Base-by-base conservation (phyloP, 129 eudicot genomes). In the Chrysanthemum lavandulifolium region DNA sequence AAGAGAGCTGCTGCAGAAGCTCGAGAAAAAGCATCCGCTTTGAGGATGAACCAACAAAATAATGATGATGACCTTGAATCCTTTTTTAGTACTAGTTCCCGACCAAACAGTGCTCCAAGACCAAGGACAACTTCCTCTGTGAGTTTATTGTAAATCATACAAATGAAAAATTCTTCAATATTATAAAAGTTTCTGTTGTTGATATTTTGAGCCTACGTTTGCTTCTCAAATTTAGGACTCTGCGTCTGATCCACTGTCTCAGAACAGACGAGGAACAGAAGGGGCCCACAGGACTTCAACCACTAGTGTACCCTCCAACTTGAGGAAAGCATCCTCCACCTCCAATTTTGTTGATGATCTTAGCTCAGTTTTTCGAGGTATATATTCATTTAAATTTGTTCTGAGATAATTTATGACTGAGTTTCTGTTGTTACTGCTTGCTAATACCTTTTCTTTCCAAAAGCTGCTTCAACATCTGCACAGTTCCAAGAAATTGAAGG, bases 31-130 rank as follows among this genome's bases (percentile, higher is more conserved):
- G 89, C 84, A 3, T 84, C 91, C 4, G 68, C 62, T 54, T 81
- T 96, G 29, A 84, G 78, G 81, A 68, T 76, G 78, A 90, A 76
- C 81, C 99, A 88, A 60, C 97, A 88, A 65, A 88, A 84, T 82
- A 90, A 88, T 76, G 97, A 94, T 57, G 73, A 90, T 83, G 97
- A 94, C 67, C 88, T 94, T 73, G 99, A 94, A 62, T 90, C 97
- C 43, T 88, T 94, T 72, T 94, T 94, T 61, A 78, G 21, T 40
- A 12, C 43, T 25, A 31, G 76, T 23, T 80, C 95, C 48, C 84
- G 97, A 66, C 86, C 97, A 68, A 89, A 84, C 80, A 94, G 98
- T 88, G 98, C 90, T 31, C 98, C 97, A 10, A 86, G 89, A 74
- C 90, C 90, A 15, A 85, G 98, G 71, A 69, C 91, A 50, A 81